These are phyloP conservation scores for Croton setiger DNA, from an alignment of 441 rosid species.

Conservation along the genomic window DNA sequence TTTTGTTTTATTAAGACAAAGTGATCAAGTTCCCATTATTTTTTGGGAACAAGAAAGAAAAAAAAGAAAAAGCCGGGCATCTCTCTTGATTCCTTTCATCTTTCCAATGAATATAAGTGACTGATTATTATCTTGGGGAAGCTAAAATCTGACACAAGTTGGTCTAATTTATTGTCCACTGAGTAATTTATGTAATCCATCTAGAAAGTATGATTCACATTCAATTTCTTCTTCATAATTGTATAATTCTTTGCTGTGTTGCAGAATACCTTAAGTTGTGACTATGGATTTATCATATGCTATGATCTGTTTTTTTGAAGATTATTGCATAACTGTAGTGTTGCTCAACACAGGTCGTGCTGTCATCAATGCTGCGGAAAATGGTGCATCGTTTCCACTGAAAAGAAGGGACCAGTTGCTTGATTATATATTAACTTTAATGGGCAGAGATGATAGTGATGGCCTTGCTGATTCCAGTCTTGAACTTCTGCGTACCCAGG, in stretches of 20 bases:
- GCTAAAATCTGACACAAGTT: not conserved
- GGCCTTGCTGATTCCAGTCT: slow-evolving; percentile 87
- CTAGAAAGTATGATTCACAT: not conserved
- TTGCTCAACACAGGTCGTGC: slow-evolving; percentile 68
- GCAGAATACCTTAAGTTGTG: slow-evolving; percentile 1
- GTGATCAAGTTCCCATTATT: not conserved
- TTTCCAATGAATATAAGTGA: not conserved
- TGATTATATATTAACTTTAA: slow-evolving; percentile 89
- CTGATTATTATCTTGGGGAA: not conserved
- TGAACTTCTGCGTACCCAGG: slow-evolving; percentile 92
- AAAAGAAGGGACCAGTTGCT: slow-evolving; percentile 87
- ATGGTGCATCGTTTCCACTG: slow-evolving; percentile 83
- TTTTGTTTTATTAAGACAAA: not conserved
- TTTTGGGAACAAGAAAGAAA: not conserved
- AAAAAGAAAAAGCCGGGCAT: not conserved
- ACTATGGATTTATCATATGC: slow-evolving; percentile 8
- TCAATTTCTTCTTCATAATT: not conserved
- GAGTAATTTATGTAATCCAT: not conserved
- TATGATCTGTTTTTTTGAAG: slow-evolving; percentile 17
- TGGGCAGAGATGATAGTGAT: slow-evolving; percentile 92
- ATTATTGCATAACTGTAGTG: slow-evolving; percentile 10
- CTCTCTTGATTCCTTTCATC: not conserved
- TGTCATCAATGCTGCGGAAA: slow-evolving; percentile 92
- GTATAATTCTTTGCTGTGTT: not conserved
- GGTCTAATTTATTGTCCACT: not conserved